These are phyloP conservation scores for Blastobotrys indianensis DNA, from an alignment of 1,139 yeast species.

Conservation along the genomic window DNA sequence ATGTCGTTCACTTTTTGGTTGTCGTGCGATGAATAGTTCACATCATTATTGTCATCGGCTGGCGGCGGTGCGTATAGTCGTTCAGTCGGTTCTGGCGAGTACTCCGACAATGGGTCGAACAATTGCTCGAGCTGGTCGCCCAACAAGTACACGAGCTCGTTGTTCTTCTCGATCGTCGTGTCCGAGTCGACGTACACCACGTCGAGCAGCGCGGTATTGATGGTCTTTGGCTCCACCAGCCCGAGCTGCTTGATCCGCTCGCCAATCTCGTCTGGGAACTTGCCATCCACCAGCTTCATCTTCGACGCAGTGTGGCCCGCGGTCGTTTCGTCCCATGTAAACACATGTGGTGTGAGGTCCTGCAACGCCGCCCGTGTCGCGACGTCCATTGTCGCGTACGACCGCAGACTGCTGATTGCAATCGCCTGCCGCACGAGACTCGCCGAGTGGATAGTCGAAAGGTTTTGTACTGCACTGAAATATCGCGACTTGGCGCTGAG, in stretches of 20 bases:
- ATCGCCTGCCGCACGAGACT: slow-evolving; percentile 67
- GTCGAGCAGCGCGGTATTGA: slow-evolving; percentile 59
- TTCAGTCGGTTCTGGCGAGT: slow-evolving; percentile 84
- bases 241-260: slow-evolving; percentile 49
- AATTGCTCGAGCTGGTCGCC: slow-evolving; percentile 85
- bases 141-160: slow-evolving; percentile 62
- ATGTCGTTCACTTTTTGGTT: slow-evolving; percentile 38
- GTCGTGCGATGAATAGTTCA: slow-evolving; percentile 14
- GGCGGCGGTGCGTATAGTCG: slow-evolving; percentile 54
- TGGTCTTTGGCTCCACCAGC: slow-evolving; percentile 47
- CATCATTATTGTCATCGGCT: slow-evolving; percentile 8
- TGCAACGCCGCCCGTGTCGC: slow-evolving; percentile 24
- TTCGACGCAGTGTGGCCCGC: slow-evolving; percentile 69
- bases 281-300: slow-evolving; percentile 47
- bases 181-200: slow-evolving; percentile 60
- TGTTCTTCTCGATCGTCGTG: slow-evolving; percentile 55
- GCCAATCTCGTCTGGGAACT: slow-evolving; percentile 56
- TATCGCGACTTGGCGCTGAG: slow-evolving; percentile 59
- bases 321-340: slow-evolving; percentile 60
- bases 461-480: slow-evolving; percentile 72
- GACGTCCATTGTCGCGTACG: slow-evolving; percentile 50
- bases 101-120: slow-evolving; percentile 84
- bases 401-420: slow-evolving; percentile 67
- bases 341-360: slow-evolving; percentile 14
- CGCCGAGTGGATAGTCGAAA: slow-evolving; percentile 43